A percentile compares a stretch with the other conserved stretches of the same genome.
phyloP scores from a whole-genome alignment of 495 filamentous ascomycete genomes.

The Neurospora sp. region DNA sequence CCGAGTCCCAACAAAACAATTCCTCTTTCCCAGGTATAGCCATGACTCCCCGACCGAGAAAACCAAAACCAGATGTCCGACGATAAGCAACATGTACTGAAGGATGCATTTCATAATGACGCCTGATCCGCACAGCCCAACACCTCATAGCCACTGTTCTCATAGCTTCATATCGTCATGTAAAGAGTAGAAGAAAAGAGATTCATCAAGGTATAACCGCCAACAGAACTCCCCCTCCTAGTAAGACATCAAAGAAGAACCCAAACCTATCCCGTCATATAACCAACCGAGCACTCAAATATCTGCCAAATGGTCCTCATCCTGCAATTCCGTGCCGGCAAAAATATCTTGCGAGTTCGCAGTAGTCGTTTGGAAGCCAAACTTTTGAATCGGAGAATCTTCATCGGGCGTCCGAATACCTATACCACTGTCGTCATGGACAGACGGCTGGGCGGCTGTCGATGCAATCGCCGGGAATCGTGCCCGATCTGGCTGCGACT shows the following conservation, averaged over 20 bases:
- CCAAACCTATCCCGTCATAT: background rate
- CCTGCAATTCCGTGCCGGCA: slow-evolving; percentile 17
- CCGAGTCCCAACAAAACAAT: background rate
- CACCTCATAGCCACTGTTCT: background rate
- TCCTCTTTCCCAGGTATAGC: background rate
- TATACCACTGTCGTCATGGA: slow-evolving; percentile 62
- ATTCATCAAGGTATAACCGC: background rate
- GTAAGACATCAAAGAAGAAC: background rate
- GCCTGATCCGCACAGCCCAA: background rate
- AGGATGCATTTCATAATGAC: background rate
- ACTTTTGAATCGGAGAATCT: slow-evolving; percentile 45
- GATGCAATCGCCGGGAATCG: slow-evolving; percentile 29
- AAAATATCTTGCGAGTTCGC: slow-evolving; percentile 20
- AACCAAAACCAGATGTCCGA: background rate
- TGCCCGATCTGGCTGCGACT: slow-evolving; percentile 31
- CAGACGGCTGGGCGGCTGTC: slow-evolving; percentile 20
- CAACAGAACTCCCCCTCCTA: background rate
- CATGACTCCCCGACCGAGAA: background rate
- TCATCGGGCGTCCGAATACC: slow-evolving; percentile 54
- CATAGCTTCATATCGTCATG: background rate
- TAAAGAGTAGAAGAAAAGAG: background rate
- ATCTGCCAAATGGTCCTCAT: slow-evolving; percentile 5
- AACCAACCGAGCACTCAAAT: slow-evolving; percentile 4
- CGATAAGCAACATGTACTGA: background rate
- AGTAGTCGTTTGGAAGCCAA: slow-evolving; percentile 23